Evolutionary conservation across 208 protist species (phyloP), one percentile per base, ranked within the genome.

Genomic region (Leptomonas seymouri): DNA sequence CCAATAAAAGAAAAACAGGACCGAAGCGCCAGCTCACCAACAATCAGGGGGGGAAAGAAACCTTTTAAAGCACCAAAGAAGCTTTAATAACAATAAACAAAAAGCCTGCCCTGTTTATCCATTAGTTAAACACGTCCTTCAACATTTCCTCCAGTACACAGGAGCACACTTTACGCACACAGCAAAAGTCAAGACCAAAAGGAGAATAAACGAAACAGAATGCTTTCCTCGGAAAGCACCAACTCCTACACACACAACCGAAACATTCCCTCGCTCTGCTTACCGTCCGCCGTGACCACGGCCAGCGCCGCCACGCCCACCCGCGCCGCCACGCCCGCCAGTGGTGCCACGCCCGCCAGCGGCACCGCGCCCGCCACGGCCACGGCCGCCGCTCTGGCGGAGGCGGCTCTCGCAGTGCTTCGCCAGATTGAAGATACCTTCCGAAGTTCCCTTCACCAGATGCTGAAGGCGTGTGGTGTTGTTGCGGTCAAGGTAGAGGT

Each of bases 391-490:
- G 48, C 63, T 80, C 20, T 74, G 80, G 34, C 85, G 82, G 6
- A 82, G 53, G 53, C 90, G 81, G 54, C 74, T 82, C 28, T 92
- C 87, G 28, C 76, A 84, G 71, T 86, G 87, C 63, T 85, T 85
- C 20, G 85, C 83, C 46, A 96, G 67, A 9, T 82, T 79, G 41
- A 76, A 73, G 51, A 94, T 81, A 53, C 80, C 75, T 66, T 87
- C 81, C 46, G 88, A 66, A 2, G 83, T 88, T n/a, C 78, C 87
- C 57, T 87, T 80, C 44, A 94, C 87, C 14, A 93, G 49, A 63
- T 96, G 87, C 78, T 96, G 91, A 34, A 96, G 81, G 14, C 83
- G 85, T n/a, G 82, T 94, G 49, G 72, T 74, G 60, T 93, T 94
- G 77, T 81, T 93, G 49, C 86, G 81, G 53, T 94, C 91, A 34